A percentile compares a stretch with the other conserved stretches of the same genome.
Evolutionary conservation across 2,329 filamentous ascomycete species (phyloP).

Genomic region (Venturia pyrina): DNA sequence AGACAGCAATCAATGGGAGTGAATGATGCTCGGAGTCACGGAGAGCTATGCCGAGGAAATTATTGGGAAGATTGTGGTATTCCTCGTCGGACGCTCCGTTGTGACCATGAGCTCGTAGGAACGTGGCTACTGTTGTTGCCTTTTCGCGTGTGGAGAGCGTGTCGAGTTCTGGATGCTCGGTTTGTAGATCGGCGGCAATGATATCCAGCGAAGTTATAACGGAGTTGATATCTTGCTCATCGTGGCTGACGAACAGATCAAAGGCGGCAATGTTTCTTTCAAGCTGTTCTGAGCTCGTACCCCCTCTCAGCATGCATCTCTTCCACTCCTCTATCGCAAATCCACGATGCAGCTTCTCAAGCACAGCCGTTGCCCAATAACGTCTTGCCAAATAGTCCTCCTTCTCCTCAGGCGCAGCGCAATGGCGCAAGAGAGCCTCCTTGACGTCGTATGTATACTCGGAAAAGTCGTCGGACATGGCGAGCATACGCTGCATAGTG

Average conservation of each 20-base stretch:
- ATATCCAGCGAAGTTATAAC: constrained; percentile 51
- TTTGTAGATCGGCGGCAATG: constrained; percentile 48
- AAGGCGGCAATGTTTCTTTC: constrained; percentile 73
- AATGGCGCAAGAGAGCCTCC: constrained; percentile 65
- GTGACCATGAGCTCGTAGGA: constrained; percentile 58
- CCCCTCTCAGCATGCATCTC: constrained; percentile 36
- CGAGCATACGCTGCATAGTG: constrained; percentile 28
- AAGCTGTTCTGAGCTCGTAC: constrained; percentile 41
- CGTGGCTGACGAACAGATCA: constrained; percentile 77
- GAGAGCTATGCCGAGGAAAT: constrained; percentile 74
- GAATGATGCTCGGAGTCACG: constrained; percentile 64
- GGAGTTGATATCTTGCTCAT: constrained; percentile 62
- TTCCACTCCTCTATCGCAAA: constrained; percentile 73
- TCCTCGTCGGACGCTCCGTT: constrained; percentile 56
- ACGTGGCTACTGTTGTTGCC: constrained; percentile 58
- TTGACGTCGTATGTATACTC: constrained; percentile 72
- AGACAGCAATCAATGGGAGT: constrained; percentile 74
- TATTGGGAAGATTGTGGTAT: constrained; percentile 77
- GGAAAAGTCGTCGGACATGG: constrained; percentile 42
- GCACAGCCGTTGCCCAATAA: constrained; percentile 62
- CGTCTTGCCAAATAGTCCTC: constrained; percentile 71
- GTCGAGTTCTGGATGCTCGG: constrained; percentile 42
- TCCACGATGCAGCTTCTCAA: constrained; percentile 72
- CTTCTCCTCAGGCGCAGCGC: constrained; percentile 44
- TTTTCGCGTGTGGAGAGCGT: constrained; percentile 52